Base-by-base conservation (phyloP, 164 flowering plant species). In the Macadamia tetraphylla region DNA sequence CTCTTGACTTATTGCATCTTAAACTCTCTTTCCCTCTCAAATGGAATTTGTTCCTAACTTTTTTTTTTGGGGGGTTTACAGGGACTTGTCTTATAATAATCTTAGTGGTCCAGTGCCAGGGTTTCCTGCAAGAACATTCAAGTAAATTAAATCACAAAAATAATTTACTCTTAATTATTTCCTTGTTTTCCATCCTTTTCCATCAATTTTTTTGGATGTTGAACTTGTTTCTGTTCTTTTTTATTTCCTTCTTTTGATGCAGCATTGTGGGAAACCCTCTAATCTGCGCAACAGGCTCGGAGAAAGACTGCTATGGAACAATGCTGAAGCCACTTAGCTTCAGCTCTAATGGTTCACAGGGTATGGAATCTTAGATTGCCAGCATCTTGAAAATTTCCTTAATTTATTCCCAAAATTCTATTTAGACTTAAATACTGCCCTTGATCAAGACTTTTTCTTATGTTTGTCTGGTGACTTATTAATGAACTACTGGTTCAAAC, bases 51-150 rank as follows among this genome's bases (percentile, higher is more conserved):
- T 48, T 7, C 9, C 56, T 46, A 42, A 63, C 29, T 52, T 32
- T 59, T 63, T 30, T 55, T 55, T 13, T 35, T 55, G 57, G 3
- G 3, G 46, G 72, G 73, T 23, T 70, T 67, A 29, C 87, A 95
- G 99, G 73, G 99, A 95, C 61, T 81, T 95, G 78, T 92, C 99
- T 17, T 92, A 74, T 82, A 94, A 94, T 73, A 92, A 94, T 75
- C 74, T 94, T 73, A 89, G 86, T 76, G 97, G 97, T 29, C 99
- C 99, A 44, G 82, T 94, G 6, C 92, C 99, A 7, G 86, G 78
- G 67, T 81, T 90, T 80, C 84, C 81, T 44, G 87, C 91, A 18
- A 92, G 83, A 74, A 88, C 96, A 78, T 88, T 88, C 82, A 91
- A 79, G 92, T 88, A 76, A 80, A 63, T 63, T 88, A 76, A 80